phyloP scores from a whole-genome alignment of 2,329 filamentous ascomycete species.

The Rhynchosporium agropyri region DNA sequence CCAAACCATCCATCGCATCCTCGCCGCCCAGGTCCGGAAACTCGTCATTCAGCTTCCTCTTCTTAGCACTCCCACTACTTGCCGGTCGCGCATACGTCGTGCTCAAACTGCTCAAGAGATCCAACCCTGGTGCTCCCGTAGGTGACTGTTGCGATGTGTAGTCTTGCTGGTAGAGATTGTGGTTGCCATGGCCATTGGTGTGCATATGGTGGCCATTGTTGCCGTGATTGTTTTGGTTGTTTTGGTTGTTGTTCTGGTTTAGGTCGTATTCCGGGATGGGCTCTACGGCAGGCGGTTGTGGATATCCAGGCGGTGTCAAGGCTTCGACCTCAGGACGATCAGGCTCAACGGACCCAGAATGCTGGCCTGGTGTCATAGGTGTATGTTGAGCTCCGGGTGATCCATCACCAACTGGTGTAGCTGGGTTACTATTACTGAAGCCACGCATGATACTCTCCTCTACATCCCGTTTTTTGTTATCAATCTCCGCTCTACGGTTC shows the following conservation, averaged over 20 bases:
- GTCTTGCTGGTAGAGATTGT: slow-evolving; percentile 16
- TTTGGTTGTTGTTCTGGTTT: slow-evolving; percentile 40
- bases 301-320: slow-evolving; percentile 76
- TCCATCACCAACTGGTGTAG: slow-evolving; percentile 51
- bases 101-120: slow-evolving; percentile 45
- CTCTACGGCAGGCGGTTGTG: slow-evolving; percentile 44
- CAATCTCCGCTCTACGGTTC: slow-evolving; percentile 70
- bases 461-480: slow-evolving; percentile 82
- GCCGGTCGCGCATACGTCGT: slow-evolving; percentile 41
- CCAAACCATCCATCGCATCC: slow-evolving; percentile 56
- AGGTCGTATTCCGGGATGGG: slow-evolving; percentile 43
- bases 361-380: slow-evolving; percentile 45
- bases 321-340: slow-evolving; percentile 82
- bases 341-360: slow-evolving; percentile 54
- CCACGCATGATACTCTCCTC: slow-evolving; percentile 90
- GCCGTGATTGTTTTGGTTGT: background rate
- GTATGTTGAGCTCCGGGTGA: slow-evolving; percentile 41
- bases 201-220: background rate
- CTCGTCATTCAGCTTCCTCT: slow-evolving; percentile 52
- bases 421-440: slow-evolving; percentile 60
- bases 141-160: slow-evolving; percentile 20
- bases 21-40: slow-evolving; percentile 51
- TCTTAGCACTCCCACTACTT: slow-evolving; percentile 44
- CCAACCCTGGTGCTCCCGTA: slow-evolving; percentile 40
- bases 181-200: slow-evolving; percentile 21